Evolutionary conservation across 129 eudicot genomes (phyloP).

Genomic region (Saposhnikovia divaricata): DNA sequence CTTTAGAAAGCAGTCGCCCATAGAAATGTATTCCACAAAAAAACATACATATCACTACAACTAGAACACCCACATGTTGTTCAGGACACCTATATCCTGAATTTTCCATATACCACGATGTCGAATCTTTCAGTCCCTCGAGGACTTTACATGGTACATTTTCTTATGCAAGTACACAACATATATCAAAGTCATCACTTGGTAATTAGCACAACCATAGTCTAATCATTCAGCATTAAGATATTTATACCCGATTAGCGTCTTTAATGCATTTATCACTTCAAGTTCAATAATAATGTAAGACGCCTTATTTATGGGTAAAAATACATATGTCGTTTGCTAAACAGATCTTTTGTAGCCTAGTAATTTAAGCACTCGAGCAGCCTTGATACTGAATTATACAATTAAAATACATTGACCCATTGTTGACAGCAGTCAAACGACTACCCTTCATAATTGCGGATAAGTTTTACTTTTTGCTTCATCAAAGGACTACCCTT

Average conservation of each 20-base stretch:
- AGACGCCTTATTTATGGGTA: neutral
- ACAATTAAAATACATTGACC: too few species aligned
- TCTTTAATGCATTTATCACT: too few species aligned
- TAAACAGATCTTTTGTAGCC: neutral
- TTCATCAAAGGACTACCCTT: too few species aligned
- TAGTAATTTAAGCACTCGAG: neutral
- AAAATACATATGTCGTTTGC: neutral
- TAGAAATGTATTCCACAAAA: neutral
- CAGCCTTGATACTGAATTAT: too few species aligned
- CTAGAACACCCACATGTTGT: neutral
- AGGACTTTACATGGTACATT: neutral
- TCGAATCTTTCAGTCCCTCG: neutral
- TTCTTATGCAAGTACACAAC: too few species aligned
- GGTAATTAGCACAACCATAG: neutral
- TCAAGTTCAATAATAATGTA: too few species aligned
- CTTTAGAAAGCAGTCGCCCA: neutral
- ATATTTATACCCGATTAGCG: too few species aligned
- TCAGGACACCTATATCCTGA: neutral
- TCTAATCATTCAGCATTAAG: too few species aligned
- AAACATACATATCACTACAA: neutral
- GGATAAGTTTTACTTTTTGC: too few species aligned
- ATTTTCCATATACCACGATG: neutral
- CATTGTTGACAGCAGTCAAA: too few species aligned
- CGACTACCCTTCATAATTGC: too few species aligned
- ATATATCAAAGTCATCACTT: neutral